These are phyloP conservation scores for Plasmodium sp. DNA, from an alignment of 169 alveolate species.

Conservation along the genomic window DNA sequence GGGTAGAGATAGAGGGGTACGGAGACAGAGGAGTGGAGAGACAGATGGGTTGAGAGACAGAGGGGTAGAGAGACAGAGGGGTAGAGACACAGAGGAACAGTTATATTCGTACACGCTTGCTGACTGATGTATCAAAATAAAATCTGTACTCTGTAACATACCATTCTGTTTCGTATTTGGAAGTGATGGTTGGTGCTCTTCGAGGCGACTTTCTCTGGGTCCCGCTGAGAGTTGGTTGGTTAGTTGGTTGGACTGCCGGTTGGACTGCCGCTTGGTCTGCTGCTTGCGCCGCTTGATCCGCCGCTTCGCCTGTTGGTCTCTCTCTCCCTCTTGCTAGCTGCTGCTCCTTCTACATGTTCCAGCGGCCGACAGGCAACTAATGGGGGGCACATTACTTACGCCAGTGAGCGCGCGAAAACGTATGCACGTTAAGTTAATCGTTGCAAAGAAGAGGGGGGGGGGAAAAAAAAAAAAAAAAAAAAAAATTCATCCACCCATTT, in stretches of 20 bases:
- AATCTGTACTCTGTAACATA: constrained; percentile 17
- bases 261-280: neutral
- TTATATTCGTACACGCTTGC: neutral
- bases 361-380: neutral
- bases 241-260: neutral
- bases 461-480: neutral
- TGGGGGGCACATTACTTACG: neutral
- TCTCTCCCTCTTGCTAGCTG: neutral
- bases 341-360: neutral
- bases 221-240: neutral
- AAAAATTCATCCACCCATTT: constrained; percentile 10
- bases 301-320: neutral
- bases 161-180: constrained; percentile 39
- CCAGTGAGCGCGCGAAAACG: neutral
- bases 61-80: neutral
- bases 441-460: neutral
- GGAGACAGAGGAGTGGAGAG: neutral
- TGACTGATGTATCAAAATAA: neutral
- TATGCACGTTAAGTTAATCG: neutral
- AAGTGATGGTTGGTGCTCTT: neutral
- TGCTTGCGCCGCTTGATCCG: neutral
- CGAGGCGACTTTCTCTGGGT: neutral
- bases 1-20: neutral
- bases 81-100: neutral
- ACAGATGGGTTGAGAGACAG: neutral